Evolutionary conservation across 148 eudicot species (phyloP), one percentile per base, ranked within the genome.

Genomic region (Amaranthus palmeri): DNA sequence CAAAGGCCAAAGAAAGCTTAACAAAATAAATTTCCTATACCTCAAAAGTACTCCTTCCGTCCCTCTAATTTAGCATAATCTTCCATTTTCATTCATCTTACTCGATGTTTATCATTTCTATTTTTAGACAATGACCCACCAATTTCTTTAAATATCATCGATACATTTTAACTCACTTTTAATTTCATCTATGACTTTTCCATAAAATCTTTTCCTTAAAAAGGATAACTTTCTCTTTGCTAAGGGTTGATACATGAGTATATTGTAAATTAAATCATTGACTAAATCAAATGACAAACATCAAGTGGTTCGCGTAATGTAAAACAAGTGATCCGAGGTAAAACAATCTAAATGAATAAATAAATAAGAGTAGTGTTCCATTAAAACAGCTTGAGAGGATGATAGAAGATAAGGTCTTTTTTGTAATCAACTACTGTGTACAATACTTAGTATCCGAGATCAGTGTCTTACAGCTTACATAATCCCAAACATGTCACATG

Each of bases 281-380:
- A 52, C 46, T 42, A 49, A 70, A 63, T 10, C 25, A 7, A 49
- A 54, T 66, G 72, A 65, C 65, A 68, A 73, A 57, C 14, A 67
- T 54, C 81, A 78, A 67, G 73, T 73, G 77, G 66, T 78, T 77
- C 77, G 69, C 66, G 77, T 65, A 53, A 62, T 49, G 10, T 52
- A 73, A 66, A 18, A 48, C 65, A 62, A 77, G 50, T 10, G 36
- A 25, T 25, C 36, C 36, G 36, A 72, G 54, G 47, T 11, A 48
- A 62, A 67, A 46, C 68, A 69, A 69, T 69, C 68, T 14, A 57
- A 25, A 25, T 25, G 36, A 25, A 25, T 25, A 25, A 25, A 41
- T 15, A 45, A 45, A 45, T n/a, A 25, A 25, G 36, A 0, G 36
- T 65, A 73, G 40, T 7, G 68, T 14, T 42, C 25, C 42, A 64